Evolutionary conservation across 169 alveolate species (phyloP).

Genomic region (Babesia bovis): DNA sequence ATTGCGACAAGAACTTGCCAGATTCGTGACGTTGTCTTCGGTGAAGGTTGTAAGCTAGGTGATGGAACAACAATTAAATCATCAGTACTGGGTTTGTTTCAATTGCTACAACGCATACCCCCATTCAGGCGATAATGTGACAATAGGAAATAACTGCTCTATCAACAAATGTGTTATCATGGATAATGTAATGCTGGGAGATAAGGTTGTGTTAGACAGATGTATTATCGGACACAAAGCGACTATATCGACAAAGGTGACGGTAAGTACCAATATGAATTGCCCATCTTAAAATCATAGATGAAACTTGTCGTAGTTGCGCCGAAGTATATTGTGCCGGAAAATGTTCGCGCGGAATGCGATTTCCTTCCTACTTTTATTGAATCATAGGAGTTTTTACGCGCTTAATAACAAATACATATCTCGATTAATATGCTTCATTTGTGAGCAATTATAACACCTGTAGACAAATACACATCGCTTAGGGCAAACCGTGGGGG

Average conservation of each 20-base stretch:
- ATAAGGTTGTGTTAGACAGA: slow-evolving; percentile 61
- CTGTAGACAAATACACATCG: no score
- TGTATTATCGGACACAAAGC: slow-evolving; percentile 66
- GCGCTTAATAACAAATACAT: no score
- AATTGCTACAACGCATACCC: neutral
- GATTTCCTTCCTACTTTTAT: slow-evolving; percentile 59
- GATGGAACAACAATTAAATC: slow-evolving; percentile 15
- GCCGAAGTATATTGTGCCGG: slow-evolving; percentile 35
- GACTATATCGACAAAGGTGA: slow-evolving; percentile 59
- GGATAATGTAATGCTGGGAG: slow-evolving; percentile 66
- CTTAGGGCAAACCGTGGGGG: slow-evolving; percentile 5
- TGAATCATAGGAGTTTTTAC: slow-evolving; percentile 4
- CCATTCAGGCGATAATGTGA: slow-evolving; percentile 64
- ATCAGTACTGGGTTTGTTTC: slow-evolving; percentile 43
- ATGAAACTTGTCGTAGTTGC: slow-evolving; percentile 42
- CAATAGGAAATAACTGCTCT: slow-evolving; percentile 54
- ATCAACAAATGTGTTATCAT: slow-evolving; percentile 65
- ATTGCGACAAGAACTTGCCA: neutral
- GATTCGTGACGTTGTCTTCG: slow-evolving; percentile 11
- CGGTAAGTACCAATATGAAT: slow-evolving; percentile 30
- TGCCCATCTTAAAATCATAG: slow-evolving; percentile 2
- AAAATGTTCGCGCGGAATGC: slow-evolving; percentile 29
- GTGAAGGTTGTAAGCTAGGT: slow-evolving; percentile 2
- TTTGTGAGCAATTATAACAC: no score
- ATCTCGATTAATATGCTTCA: no score